phyloP scores from a whole-genome alignment of 1,284 basidiomycete genomes.

The Cryptococcus wingfieldii region DNA sequence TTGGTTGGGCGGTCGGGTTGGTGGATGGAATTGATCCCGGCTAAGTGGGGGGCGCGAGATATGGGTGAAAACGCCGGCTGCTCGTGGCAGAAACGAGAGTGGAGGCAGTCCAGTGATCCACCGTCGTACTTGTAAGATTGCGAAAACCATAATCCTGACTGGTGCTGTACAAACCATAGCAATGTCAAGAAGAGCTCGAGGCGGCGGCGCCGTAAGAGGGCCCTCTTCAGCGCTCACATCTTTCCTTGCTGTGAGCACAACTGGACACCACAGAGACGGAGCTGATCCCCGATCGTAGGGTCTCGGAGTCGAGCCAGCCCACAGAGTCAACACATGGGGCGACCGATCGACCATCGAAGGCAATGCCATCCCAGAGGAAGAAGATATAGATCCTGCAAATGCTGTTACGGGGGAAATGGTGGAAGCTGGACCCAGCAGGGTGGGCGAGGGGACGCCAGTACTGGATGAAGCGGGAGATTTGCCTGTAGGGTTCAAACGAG shows the following conservation, averaged over 20 bases:
- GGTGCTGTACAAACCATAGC: not conserved
- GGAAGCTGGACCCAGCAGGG: conserved; percentile 31
- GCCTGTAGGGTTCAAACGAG: conserved; percentile 9
- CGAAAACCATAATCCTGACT: too few relatives aligned
- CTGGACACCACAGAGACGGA: not conserved
- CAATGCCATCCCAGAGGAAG: conserved; percentile 11
- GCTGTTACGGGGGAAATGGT: conserved; percentile 33
- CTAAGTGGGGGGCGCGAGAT: not conserved
- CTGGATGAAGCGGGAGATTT: conserved; percentile 7
- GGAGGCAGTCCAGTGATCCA: not conserved
- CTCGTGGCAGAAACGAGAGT: not conserved
- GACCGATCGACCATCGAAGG: conserved; percentile 17
- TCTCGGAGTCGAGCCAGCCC: conserved; percentile 43
- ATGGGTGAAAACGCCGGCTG: not conserved
- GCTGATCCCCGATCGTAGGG: conserved; percentile 24
- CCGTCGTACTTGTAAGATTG: not conserved
- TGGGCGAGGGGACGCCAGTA: conserved; percentile 25
- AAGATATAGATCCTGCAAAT: conserved; percentile 29
- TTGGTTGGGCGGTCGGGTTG: conserved; percentile 5
- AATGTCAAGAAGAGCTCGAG: conserved; percentile 26
- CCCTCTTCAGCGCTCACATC: conserved; percentile 89
- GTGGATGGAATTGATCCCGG: not conserved
- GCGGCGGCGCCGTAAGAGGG: conserved; percentile 61
- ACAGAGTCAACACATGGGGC: conserved; percentile 33
- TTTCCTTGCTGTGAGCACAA: conserved; percentile 67